Percentiles rank a stretch among this genome's conserved stretches.
Conservation (phyloP, 805 yeast genomes). For the Suhomyces vadensis region DNA sequence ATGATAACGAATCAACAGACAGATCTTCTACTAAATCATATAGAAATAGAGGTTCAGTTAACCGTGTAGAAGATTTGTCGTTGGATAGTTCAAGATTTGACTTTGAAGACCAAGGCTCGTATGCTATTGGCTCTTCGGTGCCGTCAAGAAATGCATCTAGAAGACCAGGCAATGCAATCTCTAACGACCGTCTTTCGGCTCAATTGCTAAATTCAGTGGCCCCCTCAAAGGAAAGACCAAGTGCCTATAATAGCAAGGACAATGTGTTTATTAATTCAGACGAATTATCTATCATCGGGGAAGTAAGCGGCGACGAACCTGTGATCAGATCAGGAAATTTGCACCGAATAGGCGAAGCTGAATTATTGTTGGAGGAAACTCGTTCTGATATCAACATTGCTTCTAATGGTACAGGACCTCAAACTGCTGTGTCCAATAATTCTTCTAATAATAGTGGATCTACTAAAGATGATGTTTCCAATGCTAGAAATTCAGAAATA, state of each 20-base stretch:
- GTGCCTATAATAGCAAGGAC: background rate
- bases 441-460: too few species aligned
- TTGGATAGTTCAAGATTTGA: too few species aligned
- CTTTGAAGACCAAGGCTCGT: background rate
- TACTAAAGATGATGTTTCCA: too few species aligned
- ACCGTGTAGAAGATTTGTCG: background rate
- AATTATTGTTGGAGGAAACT: background rate
- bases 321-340: background rate
- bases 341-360: background rate
- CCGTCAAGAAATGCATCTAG: background rate
- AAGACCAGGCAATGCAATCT: constrained; percentile 1
- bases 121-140: background rate
- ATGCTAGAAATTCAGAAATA: background rate
- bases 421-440: too few species aligned
- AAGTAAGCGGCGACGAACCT: background rate
- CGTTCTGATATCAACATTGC: background rate
- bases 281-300: constrained; percentile 13
- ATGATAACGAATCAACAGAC: background rate
- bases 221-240: constrained; percentile 2
- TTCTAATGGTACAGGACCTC: background rate
- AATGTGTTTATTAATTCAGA: constrained; percentile 10
- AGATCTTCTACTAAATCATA: too few species aligned
- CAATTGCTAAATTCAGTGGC: background rate
- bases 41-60: background rate
- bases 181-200: background rate